These are phyloP conservation scores for Calycina marina DNA, from an alignment of 2,329 filamentous ascomycete genomes.

Conservation along the genomic window DNA sequence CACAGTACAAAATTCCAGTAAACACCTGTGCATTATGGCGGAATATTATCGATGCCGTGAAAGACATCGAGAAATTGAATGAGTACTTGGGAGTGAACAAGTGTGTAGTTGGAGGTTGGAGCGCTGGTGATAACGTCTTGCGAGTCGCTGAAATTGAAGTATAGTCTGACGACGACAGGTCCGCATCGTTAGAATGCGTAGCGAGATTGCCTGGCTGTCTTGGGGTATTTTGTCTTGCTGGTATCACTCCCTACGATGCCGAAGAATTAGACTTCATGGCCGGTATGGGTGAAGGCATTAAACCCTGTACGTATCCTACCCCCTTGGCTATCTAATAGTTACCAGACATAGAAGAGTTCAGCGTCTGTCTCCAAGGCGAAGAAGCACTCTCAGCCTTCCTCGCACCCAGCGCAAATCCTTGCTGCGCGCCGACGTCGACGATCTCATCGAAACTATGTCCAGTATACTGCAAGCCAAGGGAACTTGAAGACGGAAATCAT, in stretches of 20 bases:
- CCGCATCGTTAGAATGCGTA: constrained; percentile 4
- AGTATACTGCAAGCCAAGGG: too few relatives aligned
- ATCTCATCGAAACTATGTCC: background rate
- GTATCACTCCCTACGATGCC: constrained; percentile 3
- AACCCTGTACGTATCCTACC: too few relatives aligned
- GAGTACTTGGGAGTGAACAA: background rate
- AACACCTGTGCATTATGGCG: too few relatives aligned
- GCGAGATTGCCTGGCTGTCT: constrained; percentile 4
- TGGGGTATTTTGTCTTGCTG: constrained; percentile 3
- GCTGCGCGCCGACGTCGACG: background rate
- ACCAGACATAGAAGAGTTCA: background rate
- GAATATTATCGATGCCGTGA: background rate
- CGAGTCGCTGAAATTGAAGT: background rate
- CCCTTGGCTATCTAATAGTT: too few relatives aligned
- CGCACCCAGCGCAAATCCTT: background rate
- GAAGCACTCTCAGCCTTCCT: too few relatives aligned
- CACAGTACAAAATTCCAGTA: too few relatives aligned
- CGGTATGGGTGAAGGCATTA: constrained; percentile 3
- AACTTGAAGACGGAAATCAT: too few relatives aligned
- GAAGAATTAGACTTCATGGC: constrained; percentile 3
- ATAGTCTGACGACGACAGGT: constrained; percentile 2
- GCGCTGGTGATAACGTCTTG: background rate
- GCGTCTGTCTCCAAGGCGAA: background rate
- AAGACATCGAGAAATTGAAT: background rate
- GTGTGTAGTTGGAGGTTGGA: background rate